These are phyloP conservation scores for Russula sp. DNA, from an alignment of 768 basidiomycete genomes.

Conservation along the genomic window DNA sequence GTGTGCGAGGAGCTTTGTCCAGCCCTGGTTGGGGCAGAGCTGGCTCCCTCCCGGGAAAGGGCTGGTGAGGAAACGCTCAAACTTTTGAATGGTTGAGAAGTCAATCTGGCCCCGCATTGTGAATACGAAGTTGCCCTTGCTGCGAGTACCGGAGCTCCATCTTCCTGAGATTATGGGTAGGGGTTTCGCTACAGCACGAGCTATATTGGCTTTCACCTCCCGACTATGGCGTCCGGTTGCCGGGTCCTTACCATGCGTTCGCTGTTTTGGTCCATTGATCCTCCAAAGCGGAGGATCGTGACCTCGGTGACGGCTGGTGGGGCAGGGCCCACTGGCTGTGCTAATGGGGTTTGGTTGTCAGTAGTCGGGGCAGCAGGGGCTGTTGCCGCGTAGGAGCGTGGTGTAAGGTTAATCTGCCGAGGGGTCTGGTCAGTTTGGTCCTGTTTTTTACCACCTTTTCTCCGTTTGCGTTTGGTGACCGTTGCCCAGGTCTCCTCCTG, in stretches of 20 bases:
- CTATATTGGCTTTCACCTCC: neutral
- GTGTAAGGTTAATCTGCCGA: neutral
- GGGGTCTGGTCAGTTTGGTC: neutral
- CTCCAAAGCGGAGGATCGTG: neutral
- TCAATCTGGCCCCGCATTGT: neutral
- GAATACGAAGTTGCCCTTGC: neutral
- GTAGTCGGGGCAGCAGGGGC: neutral
- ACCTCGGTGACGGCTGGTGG: neutral
- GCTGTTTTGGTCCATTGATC: neutral
- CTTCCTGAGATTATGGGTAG: neutral
- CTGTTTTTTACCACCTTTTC: too few relatives aligned
- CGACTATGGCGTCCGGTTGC: neutral
- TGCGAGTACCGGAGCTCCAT: neutral
- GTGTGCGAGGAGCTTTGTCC: neutral
- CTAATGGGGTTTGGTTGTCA: neutral
- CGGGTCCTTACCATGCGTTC: neutral
- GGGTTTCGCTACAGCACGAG: neutral
- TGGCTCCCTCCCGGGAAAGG: neutral
- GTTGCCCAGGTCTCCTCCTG: too few relatives aligned
- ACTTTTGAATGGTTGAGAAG: neutral
- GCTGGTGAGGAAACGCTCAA: neutral
- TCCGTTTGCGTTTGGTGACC: too few relatives aligned
- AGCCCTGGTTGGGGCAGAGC: constrained; percentile 1
- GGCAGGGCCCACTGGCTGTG: neutral
- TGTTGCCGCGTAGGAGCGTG: neutral